phyloP scores from a whole-genome alignment of 345 rosid species.

The Zanthoxylum bungeanum region DNA sequence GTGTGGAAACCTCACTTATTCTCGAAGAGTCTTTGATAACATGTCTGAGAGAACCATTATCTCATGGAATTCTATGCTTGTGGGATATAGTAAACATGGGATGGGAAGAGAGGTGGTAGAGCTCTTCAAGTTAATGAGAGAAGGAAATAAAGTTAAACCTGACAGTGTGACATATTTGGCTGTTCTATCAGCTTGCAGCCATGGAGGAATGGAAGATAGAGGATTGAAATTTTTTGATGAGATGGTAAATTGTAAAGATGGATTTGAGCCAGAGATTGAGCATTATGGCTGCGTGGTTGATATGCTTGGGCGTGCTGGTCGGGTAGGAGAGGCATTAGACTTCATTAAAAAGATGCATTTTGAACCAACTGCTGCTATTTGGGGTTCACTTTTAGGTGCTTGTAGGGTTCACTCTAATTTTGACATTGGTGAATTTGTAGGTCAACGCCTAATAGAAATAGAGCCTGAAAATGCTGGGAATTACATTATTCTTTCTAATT shows the following conservation, averaged over 20 bases:
- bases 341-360: conserved; percentile 64
- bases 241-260: conserved; percentile 44
- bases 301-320: conserved; percentile 88
- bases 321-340: conserved; percentile 59
- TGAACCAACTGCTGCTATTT: conserved; percentile 72
- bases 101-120: conserved; percentile 60
- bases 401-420: conserved; percentile 74
- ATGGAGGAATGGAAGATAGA: conserved; percentile 75
- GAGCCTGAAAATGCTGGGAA: conserved; percentile 91
- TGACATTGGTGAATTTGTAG: conserved; percentile 66
- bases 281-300: conserved; percentile 89
- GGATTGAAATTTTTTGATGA: conserved; percentile 60
- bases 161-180: conserved; percentile 70
- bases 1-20: conserved; percentile 66
- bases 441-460: conserved; percentile 49
- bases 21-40: conserved; percentile 62
- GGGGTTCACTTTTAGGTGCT: conserved; percentile 83
- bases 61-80: conserved; percentile 87
- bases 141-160: conserved; percentile 62
- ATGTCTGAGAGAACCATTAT: conserved; percentile 71
- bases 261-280: conserved; percentile 52
- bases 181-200: conserved; percentile 91
- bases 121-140: conserved; percentile 64
- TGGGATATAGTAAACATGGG: conserved; percentile 86
- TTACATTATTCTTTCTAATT: conserved; percentile 75